A percentile compares a stretch with the other conserved stretches of the same genome.
Evolutionary conservation across 768 basidiomycete species (phyloP).

Genomic region (Rubroboletus satanas): DNA sequence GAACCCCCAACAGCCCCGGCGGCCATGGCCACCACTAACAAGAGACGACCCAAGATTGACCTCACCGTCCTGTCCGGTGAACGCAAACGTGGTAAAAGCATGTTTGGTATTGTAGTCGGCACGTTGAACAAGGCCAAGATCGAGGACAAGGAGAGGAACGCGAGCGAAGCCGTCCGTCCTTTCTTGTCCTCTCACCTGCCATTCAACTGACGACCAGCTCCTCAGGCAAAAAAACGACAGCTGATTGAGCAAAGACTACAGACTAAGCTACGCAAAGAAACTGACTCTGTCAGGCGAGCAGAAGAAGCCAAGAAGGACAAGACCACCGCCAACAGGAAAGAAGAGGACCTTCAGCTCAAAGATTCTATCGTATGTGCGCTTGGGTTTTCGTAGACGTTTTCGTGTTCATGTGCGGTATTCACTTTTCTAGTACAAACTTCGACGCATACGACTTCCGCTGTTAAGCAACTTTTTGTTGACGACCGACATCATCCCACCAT

Average conservation of each 20-base stretch:
- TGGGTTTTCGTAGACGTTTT: background rate
- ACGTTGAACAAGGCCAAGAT: slow-evolving; percentile 85
- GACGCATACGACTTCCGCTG: slow-evolving; percentile 65
- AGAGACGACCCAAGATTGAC: slow-evolving; percentile 74
- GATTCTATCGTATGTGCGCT: slow-evolving; percentile 66
- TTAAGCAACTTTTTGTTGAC: slow-evolving; percentile 74
- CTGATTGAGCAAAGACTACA: slow-evolving; percentile 82
- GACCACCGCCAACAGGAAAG: slow-evolving; percentile 67
- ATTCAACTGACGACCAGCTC: slow-evolving; percentile 5
- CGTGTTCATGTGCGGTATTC: background rate
- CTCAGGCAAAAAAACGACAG: slow-evolving; percentile 78
- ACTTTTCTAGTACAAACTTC: slow-evolving; percentile 61
- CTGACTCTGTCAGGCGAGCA: slow-evolving; percentile 78
- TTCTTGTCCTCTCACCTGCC: background rate
- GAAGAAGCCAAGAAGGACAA: slow-evolving; percentile 88
- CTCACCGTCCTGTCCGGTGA: slow-evolving; percentile 52
- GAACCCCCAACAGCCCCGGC: slow-evolving; percentile 44
- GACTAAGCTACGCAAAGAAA: slow-evolving; percentile 79
- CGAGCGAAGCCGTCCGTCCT: slow-evolving; percentile 71
- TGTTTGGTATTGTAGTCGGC: slow-evolving; percentile 80
- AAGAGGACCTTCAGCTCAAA: slow-evolving; percentile 77
- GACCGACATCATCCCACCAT: slow-evolving; percentile 56
- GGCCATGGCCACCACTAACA: slow-evolving; percentile 41
- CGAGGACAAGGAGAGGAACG: slow-evolving; percentile 79
- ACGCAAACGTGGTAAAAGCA: slow-evolving; percentile 81